Evolutionary conservation across 768 basidiomycete genomes (phyloP), one percentile per base, ranked within the genome.

Genomic region (Boletus tylopilopsis): DNA sequence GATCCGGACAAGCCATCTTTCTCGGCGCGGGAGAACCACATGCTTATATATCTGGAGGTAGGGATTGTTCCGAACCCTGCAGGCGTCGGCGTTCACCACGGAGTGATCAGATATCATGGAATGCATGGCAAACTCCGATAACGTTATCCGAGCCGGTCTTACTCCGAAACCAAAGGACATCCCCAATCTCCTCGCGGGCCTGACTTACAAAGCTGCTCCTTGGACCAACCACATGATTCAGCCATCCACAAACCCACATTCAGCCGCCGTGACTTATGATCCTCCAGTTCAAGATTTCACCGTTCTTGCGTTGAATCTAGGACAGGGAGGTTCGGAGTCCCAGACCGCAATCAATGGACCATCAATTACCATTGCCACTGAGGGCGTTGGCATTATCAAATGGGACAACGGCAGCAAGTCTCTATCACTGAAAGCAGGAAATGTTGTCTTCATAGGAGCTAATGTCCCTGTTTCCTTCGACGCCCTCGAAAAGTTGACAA

Each of bases 121-220:
- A 64, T 95, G 93, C 73, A 98, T 98, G 94, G 95, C 95, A 22
- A 94, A 94, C 54, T 94, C 92, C 0, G 96, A 99, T 73, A 98
- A 98, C 67, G 96, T 99, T 68, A 94, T 99, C 56, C 90, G 96
- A 27, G 96, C 96, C 7, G 96, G 96, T 13, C 82, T 99, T 34
- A 99, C 96, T 0, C 95, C 96, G 2, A 99, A 99, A 70, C 78
- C 91, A 27, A 85, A 96, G 45, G 96, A 99, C 66, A 84, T 99
- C 30, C 83, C 85, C 10, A 97, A 95, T 55, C 83, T 99, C 36
- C 76, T 96, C 50, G 75, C 80, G 5, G 87, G 88, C 55, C 78
- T 98, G 51, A 97, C 94, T 9, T 99, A 98, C 68, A 76, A 71
- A 42, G 77, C 91, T 9, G 82, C 84, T 2, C 76, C 79, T 13